Evolutionary conservation across 2,329 filamentous ascomycete genomes (phyloP), one percentile per base, ranked within the genome.

Genomic region (Ascomycota sp.): DNA sequence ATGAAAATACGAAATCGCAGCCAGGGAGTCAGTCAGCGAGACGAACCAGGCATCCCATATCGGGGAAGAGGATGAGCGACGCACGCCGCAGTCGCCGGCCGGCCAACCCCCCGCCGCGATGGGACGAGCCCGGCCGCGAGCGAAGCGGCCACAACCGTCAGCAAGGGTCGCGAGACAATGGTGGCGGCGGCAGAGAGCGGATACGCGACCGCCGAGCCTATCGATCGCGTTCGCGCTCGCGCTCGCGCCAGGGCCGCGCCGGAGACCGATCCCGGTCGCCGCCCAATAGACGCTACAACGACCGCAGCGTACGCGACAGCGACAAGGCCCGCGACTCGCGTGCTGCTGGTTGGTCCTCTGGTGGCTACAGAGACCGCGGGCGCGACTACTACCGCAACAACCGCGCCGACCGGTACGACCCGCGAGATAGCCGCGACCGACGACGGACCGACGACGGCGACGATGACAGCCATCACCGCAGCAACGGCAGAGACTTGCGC

Each of bases 41-140:
- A n/a, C 11, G 11, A 27, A 27, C 25, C 11, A 27, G 7, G 13
- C 17, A 26, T 12, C 23, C 9, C 9, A 13, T 7, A 26, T 26
- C 25, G 10, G 9, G 6, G 11, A 4, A 15, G 2, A 15, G 13
- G 11, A 55, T 55, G 46, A 42, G 38, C 29, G 52, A 55, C 35
- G 35, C 44, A 11, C 44, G 50, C 29, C 45, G 50, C 28, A 36
- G 38, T 19, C 45, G 48, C 30, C 47, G 52, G 27, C 46, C 47
- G 17, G 69, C 75, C 39, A 69, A 63, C 47, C 63, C 62, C 30
- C n/a, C n/a, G n/a, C 57, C 65, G 30, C 69, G 69, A 61, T 69
- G 68, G 65, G 70, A 76, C 36, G 60, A 65, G 25, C 51, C 57
- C 8, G 56, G 60, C n/a, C n/a, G n/a, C n/a, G n/a, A n/a, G n/a